Conservation (phyloP, 768 basidiomycete genomes). For the Rhodotorula graminis region DNA sequence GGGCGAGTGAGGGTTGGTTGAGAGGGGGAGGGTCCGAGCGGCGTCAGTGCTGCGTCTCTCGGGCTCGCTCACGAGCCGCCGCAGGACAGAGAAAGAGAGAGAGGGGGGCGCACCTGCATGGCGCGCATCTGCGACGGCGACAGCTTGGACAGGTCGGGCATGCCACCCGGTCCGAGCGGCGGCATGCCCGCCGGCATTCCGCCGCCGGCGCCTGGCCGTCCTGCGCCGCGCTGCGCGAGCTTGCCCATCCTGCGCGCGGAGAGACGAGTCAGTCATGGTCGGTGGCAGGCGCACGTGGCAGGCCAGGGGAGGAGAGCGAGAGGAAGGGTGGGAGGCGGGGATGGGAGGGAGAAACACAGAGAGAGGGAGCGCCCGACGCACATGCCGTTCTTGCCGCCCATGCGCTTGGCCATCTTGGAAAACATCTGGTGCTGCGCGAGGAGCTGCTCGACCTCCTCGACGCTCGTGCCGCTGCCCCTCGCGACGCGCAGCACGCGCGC, state of each 20-base stretch:
- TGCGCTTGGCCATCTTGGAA: conserved; percentile 97
- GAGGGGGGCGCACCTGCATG: conserved; percentile 65
- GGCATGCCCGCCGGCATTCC: conserved; percentile 25
- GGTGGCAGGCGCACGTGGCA: too few species aligned
- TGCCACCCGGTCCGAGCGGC: conserved; percentile 25
- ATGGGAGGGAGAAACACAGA: background rate
- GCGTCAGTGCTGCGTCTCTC: too few species aligned
- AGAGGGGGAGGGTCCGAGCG: too few species aligned
- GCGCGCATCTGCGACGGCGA: conserved; percentile 89
- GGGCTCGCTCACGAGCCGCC: too few species aligned
- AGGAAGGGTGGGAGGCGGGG: background rate
- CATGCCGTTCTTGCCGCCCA: conserved; percentile 96
- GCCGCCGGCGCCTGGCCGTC: conserved; percentile 66
- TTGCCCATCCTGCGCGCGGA: conserved; percentile 72
- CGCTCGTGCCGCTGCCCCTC: conserved; percentile 84
- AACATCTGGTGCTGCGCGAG: conserved; percentile 97
- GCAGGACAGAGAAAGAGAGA: background rate
- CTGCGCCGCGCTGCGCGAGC: conserved; percentile 65
- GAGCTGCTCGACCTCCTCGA: conserved; percentile 95
- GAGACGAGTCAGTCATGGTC: background rate
- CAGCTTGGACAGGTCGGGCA: conserved; percentile 52
- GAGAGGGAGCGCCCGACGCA: conserved; percentile 45
- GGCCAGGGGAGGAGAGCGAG: background rate
- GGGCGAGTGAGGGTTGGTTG: too few species aligned
- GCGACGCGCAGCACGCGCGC: conserved; percentile 88